Conservation (phyloP, 495 filamentous ascomycete genomes). For the Podospora bellae-mahoneyi region DNA sequence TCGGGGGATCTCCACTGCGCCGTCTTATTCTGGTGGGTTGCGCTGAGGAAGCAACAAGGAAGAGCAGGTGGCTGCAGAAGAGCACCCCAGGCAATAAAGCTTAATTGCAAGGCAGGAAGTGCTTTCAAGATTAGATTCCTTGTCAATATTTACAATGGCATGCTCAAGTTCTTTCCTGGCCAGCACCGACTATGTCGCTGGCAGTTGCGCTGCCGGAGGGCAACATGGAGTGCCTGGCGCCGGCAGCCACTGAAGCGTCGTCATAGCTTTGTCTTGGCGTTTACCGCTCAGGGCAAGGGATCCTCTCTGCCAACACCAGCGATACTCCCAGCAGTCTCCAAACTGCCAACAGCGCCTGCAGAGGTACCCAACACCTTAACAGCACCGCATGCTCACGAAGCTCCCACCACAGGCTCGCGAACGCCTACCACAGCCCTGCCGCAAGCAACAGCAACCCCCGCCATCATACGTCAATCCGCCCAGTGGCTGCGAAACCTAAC, state of each 20-base stretch:
- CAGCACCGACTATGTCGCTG: neutral
- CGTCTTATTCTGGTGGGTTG: neutral
- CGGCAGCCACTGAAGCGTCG: neutral
- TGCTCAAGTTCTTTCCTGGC: too few relatives aligned
- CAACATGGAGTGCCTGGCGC: neutral
- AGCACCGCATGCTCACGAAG: neutral
- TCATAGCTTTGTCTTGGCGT: conserved; percentile 4
- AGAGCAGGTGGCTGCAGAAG: neutral
- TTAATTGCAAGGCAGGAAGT: neutral
- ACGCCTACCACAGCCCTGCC: conserved; percentile 3
- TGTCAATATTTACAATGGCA: neutral
- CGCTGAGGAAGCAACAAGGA: neutral
- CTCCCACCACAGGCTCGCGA: neutral
- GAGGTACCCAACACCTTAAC: neutral
- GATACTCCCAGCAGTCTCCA: neutral
- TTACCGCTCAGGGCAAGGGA: neutral
- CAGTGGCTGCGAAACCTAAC: neutral
- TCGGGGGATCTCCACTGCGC: neutral
- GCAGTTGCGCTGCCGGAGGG: neutral
- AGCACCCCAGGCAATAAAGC: neutral
- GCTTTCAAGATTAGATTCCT: neutral
- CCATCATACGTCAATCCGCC: conserved; percentile 21
- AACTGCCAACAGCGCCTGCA: too few relatives aligned
- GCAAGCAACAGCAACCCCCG: conserved; percentile 11
- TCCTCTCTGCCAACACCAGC: neutral